Percentiles rank a stretch among this genome's conserved stretches.
These are phyloP conservation scores for Phyllosticta citrichinensis DNA, from an alignment of 2,329 filamentous ascomycete species.

Conservation along the genomic window DNA sequence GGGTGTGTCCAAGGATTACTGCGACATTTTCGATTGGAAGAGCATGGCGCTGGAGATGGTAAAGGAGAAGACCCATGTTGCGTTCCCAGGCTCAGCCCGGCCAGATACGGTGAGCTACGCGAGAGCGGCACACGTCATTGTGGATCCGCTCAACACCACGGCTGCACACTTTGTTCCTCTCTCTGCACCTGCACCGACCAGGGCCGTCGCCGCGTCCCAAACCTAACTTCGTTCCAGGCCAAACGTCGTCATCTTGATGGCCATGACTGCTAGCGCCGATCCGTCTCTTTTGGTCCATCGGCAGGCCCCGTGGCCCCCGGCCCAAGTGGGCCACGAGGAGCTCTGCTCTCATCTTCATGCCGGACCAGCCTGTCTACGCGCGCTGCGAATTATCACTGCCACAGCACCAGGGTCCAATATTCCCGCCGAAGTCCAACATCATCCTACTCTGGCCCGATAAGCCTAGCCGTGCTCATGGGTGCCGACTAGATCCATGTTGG, in stretches of 20 bases:
- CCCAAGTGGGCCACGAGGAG: neutral
- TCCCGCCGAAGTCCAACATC: neutral
- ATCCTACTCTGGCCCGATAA: constrained; percentile 2
- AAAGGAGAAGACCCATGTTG: neutral
- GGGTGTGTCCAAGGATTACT: neutral
- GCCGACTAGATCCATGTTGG: constrained; percentile 4
- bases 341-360: neutral
- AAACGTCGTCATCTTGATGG: neutral
- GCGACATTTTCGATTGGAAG: neutral
- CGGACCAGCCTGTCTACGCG: neutral
- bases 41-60: neutral
- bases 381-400: neutral
- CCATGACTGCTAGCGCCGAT: neutral
- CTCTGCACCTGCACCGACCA: neutral
- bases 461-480: constrained; percentile 1
- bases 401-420: neutral
- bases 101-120: constrained; percentile 8
- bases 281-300: neutral
- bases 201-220: neutral
- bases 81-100: neutral
- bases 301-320: neutral
- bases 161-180: neutral
- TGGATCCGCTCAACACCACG: constrained; percentile 6
- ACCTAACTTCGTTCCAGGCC: neutral
- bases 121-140: constrained; percentile 6